Evolutionary conservation across 2,329 filamentous ascomycete genomes (phyloP), one percentile per base, ranked within the genome.

Genomic region (Aspergillus persii): DNA sequence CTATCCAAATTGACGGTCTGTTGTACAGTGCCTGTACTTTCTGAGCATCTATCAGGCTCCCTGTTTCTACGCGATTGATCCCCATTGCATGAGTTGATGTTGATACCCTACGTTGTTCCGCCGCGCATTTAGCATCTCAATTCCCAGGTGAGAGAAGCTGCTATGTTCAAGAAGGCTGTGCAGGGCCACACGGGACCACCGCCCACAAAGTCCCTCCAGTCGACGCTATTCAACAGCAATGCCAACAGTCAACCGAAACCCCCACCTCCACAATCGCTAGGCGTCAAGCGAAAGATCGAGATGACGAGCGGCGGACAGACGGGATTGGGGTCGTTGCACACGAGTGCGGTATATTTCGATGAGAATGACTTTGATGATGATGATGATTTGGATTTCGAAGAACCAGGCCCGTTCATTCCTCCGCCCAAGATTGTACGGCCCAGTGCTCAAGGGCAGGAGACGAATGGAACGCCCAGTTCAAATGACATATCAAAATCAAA

Each of bases 331-430:
- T 76, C 75, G 12, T 71, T 83, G 18, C 80, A 81, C 64, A 76
- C 72, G 52, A 41, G 36, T 41, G 74, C 74, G 3, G 83, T 89
- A 8, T 85, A 83, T 61, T 90, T 92, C 63, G 85, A 87, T 60
- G 90, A 92, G 62, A 88, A 94, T 66, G 93, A 96, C 70, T 95
- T 96, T 65, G 91, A 92, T 68, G 90, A 94, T 70, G 92, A 96
- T 66, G 83, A 88, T 23, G 85, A 92, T 57, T 80, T 96, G 27
- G 90, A 91, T 61, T 66, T 73, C 15, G 70, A 71, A 58, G 69
- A 65, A 55, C 75, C 66, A 5, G 73, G 69, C 56, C 71, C 68
- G 26, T 68, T 68, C 44, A 65, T 63, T 27, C 66, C 68, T 9
- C 68, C 67, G 12, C 56, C 59, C 8, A 63, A 58, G 46, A 56